These are phyloP conservation scores for Solanum chiquidenum DNA, from an alignment of 257 asterid species.

Conservation along the genomic window DNA sequence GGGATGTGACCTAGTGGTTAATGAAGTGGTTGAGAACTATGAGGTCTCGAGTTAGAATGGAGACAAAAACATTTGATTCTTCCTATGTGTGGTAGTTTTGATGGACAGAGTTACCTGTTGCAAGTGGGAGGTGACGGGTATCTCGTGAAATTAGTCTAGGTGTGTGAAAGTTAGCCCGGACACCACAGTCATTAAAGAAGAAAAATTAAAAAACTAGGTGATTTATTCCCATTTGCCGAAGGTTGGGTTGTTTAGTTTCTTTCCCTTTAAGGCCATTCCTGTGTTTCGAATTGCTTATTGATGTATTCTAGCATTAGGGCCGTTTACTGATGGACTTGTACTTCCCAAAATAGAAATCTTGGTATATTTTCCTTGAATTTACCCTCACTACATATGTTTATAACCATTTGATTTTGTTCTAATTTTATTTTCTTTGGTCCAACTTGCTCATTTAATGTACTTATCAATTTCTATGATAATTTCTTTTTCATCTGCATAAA, in stretches of 20 bases:
- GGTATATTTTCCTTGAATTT: neutral
- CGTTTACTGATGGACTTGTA: neutral
- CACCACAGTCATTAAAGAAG: no score
- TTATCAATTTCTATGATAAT: neutral
- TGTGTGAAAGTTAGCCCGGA: neutral
- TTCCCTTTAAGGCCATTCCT: neutral
- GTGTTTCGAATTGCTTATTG: neutral
- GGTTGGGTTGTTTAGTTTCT: neutral
- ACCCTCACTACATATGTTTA: neutral
- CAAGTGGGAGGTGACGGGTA: no score
- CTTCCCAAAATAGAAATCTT: neutral
- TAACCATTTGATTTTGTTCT: neutral
- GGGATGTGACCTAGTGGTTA: neutral
- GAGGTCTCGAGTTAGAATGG: neutral
- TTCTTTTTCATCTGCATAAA: neutral
- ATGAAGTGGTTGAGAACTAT: neutral
- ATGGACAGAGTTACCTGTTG: neutral
- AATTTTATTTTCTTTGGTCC: neutral
- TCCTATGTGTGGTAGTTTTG: neutral
- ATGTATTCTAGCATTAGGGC: neutral
- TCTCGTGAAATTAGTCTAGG: neutral
- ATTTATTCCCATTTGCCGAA: neutral
- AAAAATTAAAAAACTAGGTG: no score
- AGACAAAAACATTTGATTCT: neutral
- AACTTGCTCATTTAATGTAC: neutral